Evolutionary conservation across 495 filamentous ascomycete species (phyloP), one percentile per base, ranked within the genome.

Genomic region (Tuber umbilicatum): DNA sequence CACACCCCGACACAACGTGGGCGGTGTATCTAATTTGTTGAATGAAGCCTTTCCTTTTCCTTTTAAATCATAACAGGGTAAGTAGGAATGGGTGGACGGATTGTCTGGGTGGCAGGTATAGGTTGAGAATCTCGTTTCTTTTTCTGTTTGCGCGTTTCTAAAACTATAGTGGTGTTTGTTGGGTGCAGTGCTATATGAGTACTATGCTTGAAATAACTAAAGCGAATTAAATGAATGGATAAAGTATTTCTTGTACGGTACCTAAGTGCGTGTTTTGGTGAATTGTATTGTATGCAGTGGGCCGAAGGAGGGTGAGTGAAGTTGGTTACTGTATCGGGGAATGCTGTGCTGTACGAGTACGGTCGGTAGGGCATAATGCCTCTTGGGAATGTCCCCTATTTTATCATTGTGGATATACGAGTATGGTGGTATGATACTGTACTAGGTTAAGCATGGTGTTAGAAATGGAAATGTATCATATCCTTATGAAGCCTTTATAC

Each of bases 101-200:
- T 27, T 60, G 23, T 55, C n/a, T 55, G 23, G 47, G 23, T 55
- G 23, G 23, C 23, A 64, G 9, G 70, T 50, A 69, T 78, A 39
- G 21, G 39, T 76, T 50, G 42, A 70, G 35, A 70, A 64, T 72
- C 74, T 74, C 70, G 27, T 75, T 76, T 71, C 68, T 69, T 41
- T 69, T 74, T 42, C n/a, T 60, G n/a, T 60, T 60, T 60, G n/a
- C 50, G 31, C n/a, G 10, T 60, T 60, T 60, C 9, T 60, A 27
- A 60, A 60, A 60, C 23, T 27, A 10, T 10, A 60, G 50, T 45
- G 16, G 42, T 40, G 39, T 27, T 60, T 40, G 39, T 27, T 60
- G 50, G 50, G 10, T 14, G 16, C n/a, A 27, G 23, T 60, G 31
- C n/a, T 7, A n/a, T 64, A 7, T 64, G 55, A 64, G 55, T 64